Evolutionary conservation across 2,329 filamentous ascomycete species (phyloP).

Genomic region (Plectosphaerella sp.): DNA sequence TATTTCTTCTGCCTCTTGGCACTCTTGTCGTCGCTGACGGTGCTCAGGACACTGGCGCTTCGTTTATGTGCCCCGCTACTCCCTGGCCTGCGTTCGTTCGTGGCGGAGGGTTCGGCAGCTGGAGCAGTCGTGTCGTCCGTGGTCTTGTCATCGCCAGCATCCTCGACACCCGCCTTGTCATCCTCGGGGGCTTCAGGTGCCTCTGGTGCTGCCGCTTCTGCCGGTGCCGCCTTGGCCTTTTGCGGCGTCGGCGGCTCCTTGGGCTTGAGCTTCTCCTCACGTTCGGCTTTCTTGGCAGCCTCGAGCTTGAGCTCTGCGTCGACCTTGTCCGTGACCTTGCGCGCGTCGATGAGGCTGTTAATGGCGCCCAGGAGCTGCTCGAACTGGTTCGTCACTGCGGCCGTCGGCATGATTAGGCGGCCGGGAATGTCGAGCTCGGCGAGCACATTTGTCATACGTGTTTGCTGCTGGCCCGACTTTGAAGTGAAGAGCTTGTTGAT

Average conservation of each 20-base stretch:
- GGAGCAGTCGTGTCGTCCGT: neutral
- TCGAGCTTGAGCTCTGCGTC: constrained; percentile 65
- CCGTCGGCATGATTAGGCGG: constrained; percentile 69
- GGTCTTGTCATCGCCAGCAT: neutral
- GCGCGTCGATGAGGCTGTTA: constrained; percentile 63
- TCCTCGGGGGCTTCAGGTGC: neutral
- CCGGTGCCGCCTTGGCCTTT: constrained; percentile 8
- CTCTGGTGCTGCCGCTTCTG: neutral
- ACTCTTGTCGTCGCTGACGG: constrained; percentile 63
- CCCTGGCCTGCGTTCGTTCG: constrained; percentile 25
- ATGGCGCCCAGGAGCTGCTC: constrained; percentile 68
- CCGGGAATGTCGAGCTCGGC: constrained; percentile 67
- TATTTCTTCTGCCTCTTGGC: constrained; percentile 54
- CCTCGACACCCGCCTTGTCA: neutral
- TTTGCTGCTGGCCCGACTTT: constrained; percentile 71
- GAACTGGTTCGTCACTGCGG: constrained; percentile 65
- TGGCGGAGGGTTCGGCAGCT: constrained; percentile 8
- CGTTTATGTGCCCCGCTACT: constrained; percentile 60
- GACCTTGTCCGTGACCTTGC: constrained; percentile 72
- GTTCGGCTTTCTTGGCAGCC: constrained; percentile 51
- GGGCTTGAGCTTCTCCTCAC: constrained; percentile 30
- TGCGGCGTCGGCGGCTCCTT: constrained; percentile 5
- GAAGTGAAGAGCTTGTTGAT: constrained; percentile 74
- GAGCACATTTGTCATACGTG: constrained; percentile 69
- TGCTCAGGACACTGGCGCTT: constrained; percentile 77